Evolutionary conservation across 805 yeast species (phyloP), one percentile per base, ranked within the genome.

Genomic region (Ogataea corticis): DNA sequence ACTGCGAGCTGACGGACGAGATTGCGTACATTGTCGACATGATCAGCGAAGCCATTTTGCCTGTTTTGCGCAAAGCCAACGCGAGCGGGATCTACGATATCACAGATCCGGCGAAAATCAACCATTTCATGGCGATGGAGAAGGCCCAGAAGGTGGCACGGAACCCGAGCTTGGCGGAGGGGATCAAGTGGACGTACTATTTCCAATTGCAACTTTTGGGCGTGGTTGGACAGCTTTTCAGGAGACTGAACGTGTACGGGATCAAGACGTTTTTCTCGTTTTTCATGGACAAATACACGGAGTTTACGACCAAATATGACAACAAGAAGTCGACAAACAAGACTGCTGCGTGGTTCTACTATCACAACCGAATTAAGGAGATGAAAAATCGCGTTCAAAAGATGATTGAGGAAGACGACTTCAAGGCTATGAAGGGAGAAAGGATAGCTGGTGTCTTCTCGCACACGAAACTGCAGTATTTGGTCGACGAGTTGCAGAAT

Each of bases 221-320:
- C 3, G 79, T 81, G 30, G 83, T 84, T 6, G 96, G 96, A 0
- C 90, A 80, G 57, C 79, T 84, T 68, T 64, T 82, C 19, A 71
- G 82, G 56, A 62, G 91, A 46, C 68, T 94, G 29, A 83, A 83
- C 55, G 80, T 87, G 15, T 95, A 94, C 63, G 98, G 99, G 0
- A 70, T 92, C 7, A 66, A 76, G 37, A 83, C 95, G 0, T 94
- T 94, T 58, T 85, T 78, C 62, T 69, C 75, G 6, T 86, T 85
- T 61, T 83, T 83, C 59, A 56, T 63, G 32, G 83, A 82, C 44
- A 85, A 85, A 50, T 68, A 74, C 60, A 64, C 64, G 16, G 83
- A 82, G 60, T 77, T 80, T 58, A 71, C 79, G 27, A 71, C 85
- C 2, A 85, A 84, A 59, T 78, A 69, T 57, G 74, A 70, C 36